Evolutionary conservation across 208 protist genomes (phyloP), one percentile per base, ranked within the genome.

Genomic region (Sergeia podlipaevii): DNA sequence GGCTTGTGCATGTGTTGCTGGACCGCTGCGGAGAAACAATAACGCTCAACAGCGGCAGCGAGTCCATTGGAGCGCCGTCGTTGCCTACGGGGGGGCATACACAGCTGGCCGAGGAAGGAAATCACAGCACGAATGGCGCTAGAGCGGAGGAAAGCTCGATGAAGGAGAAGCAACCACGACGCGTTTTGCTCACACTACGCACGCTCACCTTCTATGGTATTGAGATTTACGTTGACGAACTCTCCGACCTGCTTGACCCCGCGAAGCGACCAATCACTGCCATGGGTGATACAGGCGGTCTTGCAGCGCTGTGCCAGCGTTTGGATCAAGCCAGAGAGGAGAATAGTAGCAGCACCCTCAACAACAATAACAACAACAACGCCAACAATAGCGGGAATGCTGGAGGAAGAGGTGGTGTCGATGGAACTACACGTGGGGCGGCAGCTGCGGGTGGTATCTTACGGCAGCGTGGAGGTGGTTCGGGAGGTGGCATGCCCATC

Each of bases 201-300:
- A 67, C 80, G n/a, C 41, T 95, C 5, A 82, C 66, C 20, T 80
- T 95, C 44, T 92, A 89, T 63, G 89, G 83, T 29, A 72, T 95
- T 20, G 89, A 95, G 63, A 27, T 95, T 8, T 93, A 95, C 69
- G 71, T 90, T 55, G 89, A 95, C 55, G 85, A 89, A 44, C 58
- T 91, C 24, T 78, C 48, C 26, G 82, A 95, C 54, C 60, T 95
- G 26, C 54, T 95, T 29, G 78, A 89, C 63, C 76, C 82, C n/a
- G 53, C 52, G 6, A 91, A 90, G 69, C 85, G 80, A 2, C 56
- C 65, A 15, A 70, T 92, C 13, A 34, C 64, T 20, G 77, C 74
- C 36, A 34, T 89, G 20, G 65, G 81, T 28, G 81, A 90, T 60
- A 87, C 71, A 43, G 84, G 81, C 30, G 85, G 85, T 20, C 67